Percentiles rank a stretch among this genome's conserved stretches.
Evolutionary conservation across 139 green algal genomes (phyloP).

Genomic region (Picochlorum sp.): DNA sequence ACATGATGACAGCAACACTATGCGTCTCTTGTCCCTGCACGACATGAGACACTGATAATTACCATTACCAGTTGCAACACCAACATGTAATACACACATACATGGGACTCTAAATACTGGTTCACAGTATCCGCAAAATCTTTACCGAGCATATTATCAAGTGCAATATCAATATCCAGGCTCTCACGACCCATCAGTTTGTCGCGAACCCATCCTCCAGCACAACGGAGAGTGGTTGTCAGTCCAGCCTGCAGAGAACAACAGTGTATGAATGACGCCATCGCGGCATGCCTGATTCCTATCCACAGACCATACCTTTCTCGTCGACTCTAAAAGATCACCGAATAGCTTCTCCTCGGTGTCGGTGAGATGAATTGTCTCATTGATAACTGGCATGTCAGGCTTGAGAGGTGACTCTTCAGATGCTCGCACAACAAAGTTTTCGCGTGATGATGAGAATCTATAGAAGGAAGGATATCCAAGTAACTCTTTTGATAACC

Average conservation of each 20-base stretch:
- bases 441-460: too few species aligned
- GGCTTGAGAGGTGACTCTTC: neutral
- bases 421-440: neutral
- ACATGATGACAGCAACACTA: conserved; percentile 78
- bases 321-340: conserved; percentile 52
- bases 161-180: conserved; percentile 94
- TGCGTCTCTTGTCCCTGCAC: conserved; percentile 32
- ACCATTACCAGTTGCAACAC: neutral
- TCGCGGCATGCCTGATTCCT: too few species aligned
- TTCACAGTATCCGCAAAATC: conserved; percentile 84
- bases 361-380: conserved; percentile 47
- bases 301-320: conserved; percentile 21
- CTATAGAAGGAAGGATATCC: too few species aligned
- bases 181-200: conserved; percentile 81
- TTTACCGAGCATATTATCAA: conserved; percentile 83
- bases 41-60: conserved; percentile 5
- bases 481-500: too few species aligned
- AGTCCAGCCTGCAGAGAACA: neutral
- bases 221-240: conserved; percentile 68
- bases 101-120: conserved; percentile 58
- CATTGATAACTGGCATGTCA: conserved; percentile 24
- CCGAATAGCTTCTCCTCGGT: conserved; percentile 68
- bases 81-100: neutral
- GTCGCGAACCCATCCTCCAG: conserved; percentile 95
- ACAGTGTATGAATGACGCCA: too few species aligned